A percentile compares a stretch with the other conserved stretches of the same genome.
Evolutionary conservation across 257 asterid genomes (phyloP).

Genomic region (Knoxia roxburghii): DNA sequence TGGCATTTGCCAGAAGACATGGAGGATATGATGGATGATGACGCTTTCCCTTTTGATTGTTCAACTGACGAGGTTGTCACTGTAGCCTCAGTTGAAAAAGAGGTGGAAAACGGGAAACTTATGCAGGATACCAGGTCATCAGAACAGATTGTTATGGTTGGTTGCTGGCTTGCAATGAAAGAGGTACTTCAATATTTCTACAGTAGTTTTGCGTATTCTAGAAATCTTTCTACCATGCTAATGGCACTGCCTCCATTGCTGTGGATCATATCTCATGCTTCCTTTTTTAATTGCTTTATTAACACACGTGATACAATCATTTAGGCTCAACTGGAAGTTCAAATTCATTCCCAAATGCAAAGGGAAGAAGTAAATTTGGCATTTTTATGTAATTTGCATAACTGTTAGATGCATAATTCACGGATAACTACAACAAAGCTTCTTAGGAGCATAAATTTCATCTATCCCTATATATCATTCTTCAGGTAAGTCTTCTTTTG

Average conservation of each 20-base stretch:
- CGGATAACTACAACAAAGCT: background rate
- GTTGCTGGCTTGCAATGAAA: constrained; percentile 99
- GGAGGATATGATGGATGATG: constrained; percentile 68
- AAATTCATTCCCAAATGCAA: no score
- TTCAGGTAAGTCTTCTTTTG: constrained; percentile 92
- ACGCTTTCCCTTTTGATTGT: constrained; percentile 38
- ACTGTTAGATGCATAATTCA: background rate
- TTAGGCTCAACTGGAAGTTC: background rate
- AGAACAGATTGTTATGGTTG: constrained; percentile 92
- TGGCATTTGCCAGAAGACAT: constrained; percentile 75
- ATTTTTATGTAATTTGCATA: background rate
- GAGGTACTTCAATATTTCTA: constrained; percentile 45
- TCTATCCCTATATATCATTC: background rate
- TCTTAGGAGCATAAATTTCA: background rate
- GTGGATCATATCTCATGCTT: background rate
- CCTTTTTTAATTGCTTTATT: background rate
- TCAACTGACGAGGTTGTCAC: constrained; percentile 38
- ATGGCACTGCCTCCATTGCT: background rate
- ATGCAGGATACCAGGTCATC: constrained; percentile 45
- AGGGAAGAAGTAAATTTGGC: constrained; percentile 4
- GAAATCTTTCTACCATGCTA: background rate
- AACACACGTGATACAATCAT: background rate
- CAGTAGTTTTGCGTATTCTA: background rate
- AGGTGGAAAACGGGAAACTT: constrained; percentile 27
- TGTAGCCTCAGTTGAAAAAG: constrained; percentile 30